A percentile compares a stretch with the other conserved stretches of the same genome.
Evolutionary conservation across 192 early-diverging fungal genomes (phyloP).

Genomic region (Backusella sp.): DNA sequence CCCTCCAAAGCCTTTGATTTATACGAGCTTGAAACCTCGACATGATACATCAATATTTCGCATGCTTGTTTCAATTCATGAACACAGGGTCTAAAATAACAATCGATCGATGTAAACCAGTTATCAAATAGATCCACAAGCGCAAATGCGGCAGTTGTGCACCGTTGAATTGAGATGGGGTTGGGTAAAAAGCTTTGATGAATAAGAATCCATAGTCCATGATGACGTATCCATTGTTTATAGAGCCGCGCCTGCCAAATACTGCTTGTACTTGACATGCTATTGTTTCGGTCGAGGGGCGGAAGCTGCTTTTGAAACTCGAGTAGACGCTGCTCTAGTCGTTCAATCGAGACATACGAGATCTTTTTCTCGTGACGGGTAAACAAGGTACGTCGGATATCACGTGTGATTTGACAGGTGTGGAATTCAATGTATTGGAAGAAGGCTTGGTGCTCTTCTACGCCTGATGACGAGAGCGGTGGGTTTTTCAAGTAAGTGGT

Average conservation of each 20-base stretch:
- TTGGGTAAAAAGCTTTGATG: slow-evolving; percentile 35
- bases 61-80: slow-evolving; percentile 37
- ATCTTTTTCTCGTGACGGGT: slow-evolving; percentile 20
- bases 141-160: slow-evolving; percentile 32
- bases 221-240: slow-evolving; percentile 30
- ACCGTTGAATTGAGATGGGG: slow-evolving; percentile 25
- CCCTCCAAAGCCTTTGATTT: slow-evolving; percentile 21
- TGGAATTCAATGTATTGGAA: slow-evolving; percentile 32
- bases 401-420: slow-evolving; percentile 30
- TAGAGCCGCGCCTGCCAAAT: slow-evolving; percentile 26
- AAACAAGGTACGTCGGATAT: slow-evolving; percentile 33
- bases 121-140: slow-evolving; percentile 29
- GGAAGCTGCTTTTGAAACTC: slow-evolving; percentile 16
- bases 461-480: slow-evolving; percentile 3
- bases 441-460: slow-evolving; percentile 21
- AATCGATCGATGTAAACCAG: slow-evolving; percentile 29
- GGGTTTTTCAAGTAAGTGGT: slow-evolving; percentile 11
- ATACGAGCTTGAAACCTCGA: not conserved
- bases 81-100: slow-evolving; percentile 39
- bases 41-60: slow-evolving; percentile 32
- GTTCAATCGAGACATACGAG: slow-evolving; percentile 19
- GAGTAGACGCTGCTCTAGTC: slow-evolving; percentile 22
- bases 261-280: not conserved
- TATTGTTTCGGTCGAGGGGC: not conserved
- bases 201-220: slow-evolving; percentile 35